These are phyloP conservation scores for Hermanozyma aechmeae DNA, from an alignment of 805 yeast species.

Conservation along the genomic window DNA sequence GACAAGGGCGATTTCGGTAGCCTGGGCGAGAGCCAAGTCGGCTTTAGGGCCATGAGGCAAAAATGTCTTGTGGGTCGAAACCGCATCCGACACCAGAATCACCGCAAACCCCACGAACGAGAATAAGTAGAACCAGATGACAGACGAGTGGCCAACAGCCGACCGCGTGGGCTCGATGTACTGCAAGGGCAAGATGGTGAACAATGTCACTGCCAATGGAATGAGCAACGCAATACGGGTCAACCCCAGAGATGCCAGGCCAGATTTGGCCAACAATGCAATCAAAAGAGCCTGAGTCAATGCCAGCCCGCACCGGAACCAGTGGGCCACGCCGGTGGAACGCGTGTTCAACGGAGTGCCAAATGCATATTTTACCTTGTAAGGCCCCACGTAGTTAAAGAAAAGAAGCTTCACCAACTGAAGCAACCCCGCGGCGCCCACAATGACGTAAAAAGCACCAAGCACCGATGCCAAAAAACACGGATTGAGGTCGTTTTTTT, in stretches of 20 bases:
- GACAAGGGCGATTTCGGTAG: neutral
- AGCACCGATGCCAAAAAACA: slow-evolving; percentile 14
- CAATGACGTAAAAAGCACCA: slow-evolving; percentile 4
- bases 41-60: slow-evolving; percentile 3
- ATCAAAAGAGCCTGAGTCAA: no score
- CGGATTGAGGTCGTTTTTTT: slow-evolving; percentile 19
- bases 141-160: slow-evolving; percentile 13
- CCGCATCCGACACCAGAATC: slow-evolving; percentile 11
- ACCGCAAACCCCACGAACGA: slow-evolving; percentile 5
- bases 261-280: slow-evolving; percentile 4
- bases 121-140: slow-evolving; percentile 15
- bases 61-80: slow-evolving; percentile 11
- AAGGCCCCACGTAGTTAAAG: slow-evolving; percentile 12
- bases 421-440: slow-evolving; percentile 7
- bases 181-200: slow-evolving; percentile 15
- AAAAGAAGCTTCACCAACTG: slow-evolving; percentile 10
- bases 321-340: slow-evolving; percentile 8
- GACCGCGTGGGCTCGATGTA: slow-evolving; percentile 14
- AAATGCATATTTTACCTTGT: slow-evolving; percentile 14
- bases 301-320: no score
- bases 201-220: slow-evolving; percentile 6
- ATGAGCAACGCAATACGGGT: slow-evolving; percentile 3
- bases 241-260: slow-evolving; percentile 1
- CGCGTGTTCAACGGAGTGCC: slow-evolving; percentile 11
- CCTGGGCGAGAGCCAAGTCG: slow-evolving; percentile 5